Evolutionary conservation across 177 flowering plant species (phyloP).

Genomic region (Tripterygium wilfordii): DNA sequence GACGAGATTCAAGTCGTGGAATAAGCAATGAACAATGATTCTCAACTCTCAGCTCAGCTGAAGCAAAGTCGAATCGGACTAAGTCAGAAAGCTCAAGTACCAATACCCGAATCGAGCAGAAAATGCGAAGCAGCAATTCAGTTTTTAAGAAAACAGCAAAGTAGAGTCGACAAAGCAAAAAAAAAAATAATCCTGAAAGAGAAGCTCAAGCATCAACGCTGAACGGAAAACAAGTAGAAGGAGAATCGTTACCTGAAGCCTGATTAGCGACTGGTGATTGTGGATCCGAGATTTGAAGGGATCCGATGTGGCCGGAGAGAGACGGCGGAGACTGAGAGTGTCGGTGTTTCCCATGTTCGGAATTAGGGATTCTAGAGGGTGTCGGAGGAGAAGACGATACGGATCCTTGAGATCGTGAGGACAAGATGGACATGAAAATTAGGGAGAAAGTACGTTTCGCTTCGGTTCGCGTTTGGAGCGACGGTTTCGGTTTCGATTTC

Average conservation of each 20-base stretch:
- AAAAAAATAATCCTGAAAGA: background rate
- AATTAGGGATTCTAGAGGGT: constrained; percentile 41
- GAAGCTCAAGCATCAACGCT: background rate
- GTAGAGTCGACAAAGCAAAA: background rate
- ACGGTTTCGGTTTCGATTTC: no score
- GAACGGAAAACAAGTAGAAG: background rate
- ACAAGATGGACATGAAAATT: constrained; percentile 97
- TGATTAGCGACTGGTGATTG: constrained; percentile 4
- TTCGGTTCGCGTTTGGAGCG: no score
- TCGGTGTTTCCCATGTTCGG: constrained; percentile 46
- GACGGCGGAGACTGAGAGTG: constrained; percentile 15
- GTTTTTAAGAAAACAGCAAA: background rate
- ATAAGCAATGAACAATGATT: no score
- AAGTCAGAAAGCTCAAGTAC: no score
- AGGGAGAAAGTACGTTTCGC: no score
- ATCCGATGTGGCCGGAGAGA: constrained; percentile 13
- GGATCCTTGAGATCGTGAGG: constrained; percentile 41
- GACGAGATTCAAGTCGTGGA: no score
- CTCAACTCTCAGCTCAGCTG: no score
- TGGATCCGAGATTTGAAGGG: constrained; percentile 19
- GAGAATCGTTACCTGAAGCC: constrained; percentile 17
- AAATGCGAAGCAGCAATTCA: no score
- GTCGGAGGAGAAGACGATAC: constrained; percentile 28
- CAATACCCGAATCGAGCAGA: no score
- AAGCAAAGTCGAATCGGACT: no score